Conservation (phyloP, 331 rosid species). For the Saraca asoca region DNA sequence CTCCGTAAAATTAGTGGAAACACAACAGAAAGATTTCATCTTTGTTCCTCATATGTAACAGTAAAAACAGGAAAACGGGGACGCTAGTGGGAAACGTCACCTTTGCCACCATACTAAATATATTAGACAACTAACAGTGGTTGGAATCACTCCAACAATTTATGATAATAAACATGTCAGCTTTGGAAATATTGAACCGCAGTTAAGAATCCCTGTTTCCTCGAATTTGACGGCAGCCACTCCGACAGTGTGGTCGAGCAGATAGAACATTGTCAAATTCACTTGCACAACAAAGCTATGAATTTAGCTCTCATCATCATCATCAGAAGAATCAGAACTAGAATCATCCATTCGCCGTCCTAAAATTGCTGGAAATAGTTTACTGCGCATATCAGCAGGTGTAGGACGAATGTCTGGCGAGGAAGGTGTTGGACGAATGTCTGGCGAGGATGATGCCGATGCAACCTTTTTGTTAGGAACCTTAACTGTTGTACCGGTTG, state of each 20-base stretch:
- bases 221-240: conserved; percentile 24
- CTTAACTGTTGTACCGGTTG: conserved; percentile 40
- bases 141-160: no score
- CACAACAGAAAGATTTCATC: no score
- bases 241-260: conserved; percentile 3
- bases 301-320: conserved; percentile 45
- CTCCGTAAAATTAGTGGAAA: no score
- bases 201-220: conserved; percentile 22
- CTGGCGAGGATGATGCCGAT: conserved; percentile 35
- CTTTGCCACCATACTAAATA: no score
- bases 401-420: conserved; percentile 38
- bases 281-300: conserved; percentile 41
- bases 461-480: conserved; percentile 49
- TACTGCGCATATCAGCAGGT: conserved; percentile 44
- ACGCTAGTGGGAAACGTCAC: no score
- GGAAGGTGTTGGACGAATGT: conserved; percentile 31
- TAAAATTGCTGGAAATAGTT: conserved; percentile 69
- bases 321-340: conserved; percentile 64
- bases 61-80: no score
- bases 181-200: no score
- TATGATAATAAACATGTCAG: no score
- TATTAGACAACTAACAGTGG: no score
- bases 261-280: conserved; percentile 19
- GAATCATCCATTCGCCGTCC: conserved; percentile 56
- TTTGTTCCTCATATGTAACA: no score